phyloP scores from a whole-genome alignment of 2,329 filamentous ascomycete genomes.

The Xylaria sp. region DNA sequence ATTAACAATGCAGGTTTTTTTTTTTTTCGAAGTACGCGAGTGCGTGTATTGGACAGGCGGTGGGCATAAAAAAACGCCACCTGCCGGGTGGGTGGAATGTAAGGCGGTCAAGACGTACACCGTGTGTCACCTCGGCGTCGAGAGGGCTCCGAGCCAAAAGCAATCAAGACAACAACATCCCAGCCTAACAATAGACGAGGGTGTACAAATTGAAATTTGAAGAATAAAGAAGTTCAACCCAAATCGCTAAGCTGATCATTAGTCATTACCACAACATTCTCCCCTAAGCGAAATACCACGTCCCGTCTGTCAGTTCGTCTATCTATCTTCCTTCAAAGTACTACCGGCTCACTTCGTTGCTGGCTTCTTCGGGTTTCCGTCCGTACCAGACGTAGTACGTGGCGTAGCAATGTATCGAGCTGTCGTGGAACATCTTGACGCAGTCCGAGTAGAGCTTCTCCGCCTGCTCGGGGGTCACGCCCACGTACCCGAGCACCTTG shows the following conservation, averaged over 20 bases:
- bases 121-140: too few species aligned
- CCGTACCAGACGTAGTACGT: conserved; percentile 34
- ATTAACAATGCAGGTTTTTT: not conserved
- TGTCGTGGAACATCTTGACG: conserved; percentile 26
- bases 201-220: too few species aligned
- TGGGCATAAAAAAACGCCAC: too few species aligned
- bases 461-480: conserved; percentile 25
- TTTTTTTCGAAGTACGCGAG: not conserved
- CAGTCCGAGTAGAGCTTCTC: conserved; percentile 26
- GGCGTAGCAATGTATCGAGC: conserved; percentile 23
- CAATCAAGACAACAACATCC: too few species aligned
- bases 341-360: not conserved
- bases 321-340: too few species aligned
- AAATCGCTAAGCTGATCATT: conserved; percentile 20
- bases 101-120: too few species aligned
- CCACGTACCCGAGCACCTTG: conserved; percentile 21
- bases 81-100: too few species aligned
- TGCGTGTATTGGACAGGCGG: not conserved
- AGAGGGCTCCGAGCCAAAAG: too few species aligned
- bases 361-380: conserved; percentile 22
- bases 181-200: too few species aligned
- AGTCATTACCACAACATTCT: conserved; percentile 20
- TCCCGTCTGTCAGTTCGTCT: not conserved
- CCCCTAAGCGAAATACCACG: not conserved
- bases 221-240: not conserved